Conservation (phyloP, 2,329 filamentous ascomycete species). For the Paecilomyces niveus region DNA sequence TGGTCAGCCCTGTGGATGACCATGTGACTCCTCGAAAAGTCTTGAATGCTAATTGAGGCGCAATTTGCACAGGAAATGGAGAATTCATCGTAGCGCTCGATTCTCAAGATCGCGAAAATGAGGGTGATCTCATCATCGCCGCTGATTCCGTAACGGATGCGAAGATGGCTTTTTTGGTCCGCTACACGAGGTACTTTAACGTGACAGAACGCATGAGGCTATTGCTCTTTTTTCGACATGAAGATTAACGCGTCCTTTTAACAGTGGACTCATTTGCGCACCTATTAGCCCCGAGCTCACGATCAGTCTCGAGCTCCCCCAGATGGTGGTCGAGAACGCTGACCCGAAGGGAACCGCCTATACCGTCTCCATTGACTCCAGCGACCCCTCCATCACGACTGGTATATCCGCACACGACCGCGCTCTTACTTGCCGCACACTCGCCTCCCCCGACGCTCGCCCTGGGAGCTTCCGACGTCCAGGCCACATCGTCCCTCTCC, state of each 20-base stretch:
- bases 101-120: slow-evolving; percentile 86
- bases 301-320: slow-evolving; percentile 66
- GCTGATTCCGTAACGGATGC: slow-evolving; percentile 74
- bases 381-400: slow-evolving; percentile 66
- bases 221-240: not conserved
- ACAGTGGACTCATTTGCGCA: slow-evolving; percentile 79
- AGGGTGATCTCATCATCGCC: slow-evolving; percentile 95
- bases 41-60: not conserved
- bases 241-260: not conserved
- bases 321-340: slow-evolving; percentile 75
- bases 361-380: slow-evolving; percentile 79
- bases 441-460: slow-evolving; percentile 60
- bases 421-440: slow-evolving; percentile 67
- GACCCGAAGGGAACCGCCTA: slow-evolving; percentile 91
- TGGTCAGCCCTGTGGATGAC: not conserved
- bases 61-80: slow-evolving; percentile 53
- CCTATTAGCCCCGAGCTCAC: slow-evolving; percentile 67
- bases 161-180: slow-evolving; percentile 95
- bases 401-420: slow-evolving; percentile 88
- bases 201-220: not conserved
- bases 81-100: slow-evolving; percentile 97
- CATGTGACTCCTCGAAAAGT: not conserved
- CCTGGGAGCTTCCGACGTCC: slow-evolving; percentile 66
- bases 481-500: slow-evolving; percentile 83
- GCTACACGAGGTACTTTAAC: slow-evolving; percentile 58